phyloP scores from a whole-genome alignment of 1,139 yeast genomes.

The Arxiozyma slooffiae region DNA sequence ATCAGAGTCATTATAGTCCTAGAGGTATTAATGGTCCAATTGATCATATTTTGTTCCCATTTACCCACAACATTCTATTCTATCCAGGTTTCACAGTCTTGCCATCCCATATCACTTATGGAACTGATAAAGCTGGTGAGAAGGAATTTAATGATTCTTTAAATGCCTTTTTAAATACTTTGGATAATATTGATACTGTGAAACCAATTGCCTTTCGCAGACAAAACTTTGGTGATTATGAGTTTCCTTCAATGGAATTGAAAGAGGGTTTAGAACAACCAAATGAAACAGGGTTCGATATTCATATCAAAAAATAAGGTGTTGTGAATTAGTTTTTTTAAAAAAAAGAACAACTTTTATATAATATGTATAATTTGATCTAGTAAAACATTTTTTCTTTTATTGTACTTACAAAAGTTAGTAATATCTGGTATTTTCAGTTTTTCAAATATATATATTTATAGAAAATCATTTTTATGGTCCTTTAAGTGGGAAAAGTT shows the following conservation, averaged over 20 bases:
- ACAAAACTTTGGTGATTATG: constrained; percentile 21
- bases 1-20: constrained; percentile 9
- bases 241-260: constrained; percentile 10
- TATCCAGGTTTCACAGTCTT: constrained; percentile 19
- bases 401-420: no score
- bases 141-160: constrained; percentile 5
- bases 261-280: constrained; percentile 14
- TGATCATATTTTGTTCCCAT: constrained; percentile 21
- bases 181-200: constrained; percentile 9
- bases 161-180: constrained; percentile 6
- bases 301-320: constrained; percentile 6
- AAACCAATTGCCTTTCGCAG: constrained; percentile 16
- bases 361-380: no score
- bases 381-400: no score
- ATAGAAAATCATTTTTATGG: no score
- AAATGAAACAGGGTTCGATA: constrained; percentile 8
- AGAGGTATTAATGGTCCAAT: constrained; percentile 22
- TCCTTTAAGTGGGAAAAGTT: no score
- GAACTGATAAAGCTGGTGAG: constrained; percentile 9
- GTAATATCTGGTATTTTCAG: no score
- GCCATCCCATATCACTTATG: constrained; percentile 17
- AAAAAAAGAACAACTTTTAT: no score
- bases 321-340: no score
- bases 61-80: constrained; percentile 18
- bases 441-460: no score